phyloP scores from a whole-genome alignment of 106 monocot species.

The Platanthera guangdongensis region DNA sequence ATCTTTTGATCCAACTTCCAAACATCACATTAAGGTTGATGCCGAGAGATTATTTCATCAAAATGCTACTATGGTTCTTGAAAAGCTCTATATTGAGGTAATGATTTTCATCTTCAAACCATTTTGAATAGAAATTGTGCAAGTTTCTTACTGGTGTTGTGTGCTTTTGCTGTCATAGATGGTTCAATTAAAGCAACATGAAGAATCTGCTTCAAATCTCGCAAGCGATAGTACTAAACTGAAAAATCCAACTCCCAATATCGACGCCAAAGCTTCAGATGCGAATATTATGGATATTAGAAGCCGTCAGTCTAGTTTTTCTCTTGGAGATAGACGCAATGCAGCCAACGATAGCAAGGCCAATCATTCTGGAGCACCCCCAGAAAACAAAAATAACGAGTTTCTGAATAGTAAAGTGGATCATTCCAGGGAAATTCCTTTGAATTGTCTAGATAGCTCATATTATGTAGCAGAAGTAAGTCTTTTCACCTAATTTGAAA shows the following conservation, averaged over 20 bases:
- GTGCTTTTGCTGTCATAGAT: constrained; percentile 36
- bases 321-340: background rate
- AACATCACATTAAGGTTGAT: constrained; percentile 53
- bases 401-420: constrained; percentile 11
- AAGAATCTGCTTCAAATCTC: constrained; percentile 14
- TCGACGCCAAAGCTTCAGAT: constrained; percentile 9
- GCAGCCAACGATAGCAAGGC: constrained; percentile 18
- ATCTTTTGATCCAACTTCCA: background rate
- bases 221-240: constrained; percentile 11
- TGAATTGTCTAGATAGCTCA: constrained; percentile 18
- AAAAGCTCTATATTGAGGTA: constrained; percentile 74
- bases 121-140: background rate
- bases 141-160: background rate
- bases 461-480: constrained; percentile 71
- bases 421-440: constrained; percentile 13
- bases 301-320: background rate
- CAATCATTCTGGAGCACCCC: constrained; percentile 12
- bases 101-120: background rate
- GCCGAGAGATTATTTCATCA: constrained; percentile 89
- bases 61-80: constrained; percentile 50
- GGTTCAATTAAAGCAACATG: constrained; percentile 39
- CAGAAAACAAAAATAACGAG: constrained; percentile 12
- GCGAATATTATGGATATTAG: background rate
- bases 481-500: background rate
- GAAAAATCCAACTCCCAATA: constrained; percentile 14